These are phyloP conservation scores for Cladorrhinum sp. DNA, from an alignment of 2,329 filamentous ascomycete species.

Conservation along the genomic window DNA sequence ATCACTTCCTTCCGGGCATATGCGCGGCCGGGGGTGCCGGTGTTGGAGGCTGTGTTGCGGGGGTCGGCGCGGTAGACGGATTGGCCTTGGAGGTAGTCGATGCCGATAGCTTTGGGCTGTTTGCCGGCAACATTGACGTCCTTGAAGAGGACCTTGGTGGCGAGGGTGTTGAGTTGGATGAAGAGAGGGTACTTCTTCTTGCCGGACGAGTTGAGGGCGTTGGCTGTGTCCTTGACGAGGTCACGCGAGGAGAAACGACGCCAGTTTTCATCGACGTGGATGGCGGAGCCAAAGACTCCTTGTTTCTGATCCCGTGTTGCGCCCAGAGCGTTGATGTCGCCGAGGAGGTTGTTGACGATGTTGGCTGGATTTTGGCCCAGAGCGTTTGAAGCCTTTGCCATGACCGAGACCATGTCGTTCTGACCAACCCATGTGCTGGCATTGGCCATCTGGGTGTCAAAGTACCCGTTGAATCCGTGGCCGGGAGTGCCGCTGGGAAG, in stretches of 20 bases:
- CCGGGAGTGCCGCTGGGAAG: constrained; percentile 37
- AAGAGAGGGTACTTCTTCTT: constrained; percentile 23
- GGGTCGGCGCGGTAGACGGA: constrained; percentile 37
- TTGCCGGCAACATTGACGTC: constrained; percentile 24
- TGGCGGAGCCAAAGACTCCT: constrained; percentile 28
- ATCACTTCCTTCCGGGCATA: constrained; percentile 44
- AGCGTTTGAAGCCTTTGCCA: constrained; percentile 8
- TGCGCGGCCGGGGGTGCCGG: constrained; percentile 11
- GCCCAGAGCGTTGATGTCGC: constrained; percentile 25
- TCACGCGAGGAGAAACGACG: constrained; percentile 25
- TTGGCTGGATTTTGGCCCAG: constrained; percentile 18
- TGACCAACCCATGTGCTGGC: constrained; percentile 9
- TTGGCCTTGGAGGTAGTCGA: constrained; percentile 34
- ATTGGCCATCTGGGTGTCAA: constrained; percentile 28
- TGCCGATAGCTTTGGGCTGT: constrained; percentile 32
- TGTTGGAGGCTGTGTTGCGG: constrained; percentile 26
- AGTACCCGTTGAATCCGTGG: constrained; percentile 43
- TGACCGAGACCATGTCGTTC: constrained; percentile 11
- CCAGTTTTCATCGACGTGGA: constrained; percentile 20
- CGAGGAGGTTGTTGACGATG: constrained; percentile 17
- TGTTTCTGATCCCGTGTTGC: constrained; percentile 28
- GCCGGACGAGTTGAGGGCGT: constrained; percentile 25
- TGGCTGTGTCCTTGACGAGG: constrained; percentile 26
- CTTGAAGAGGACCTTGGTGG: constrained; percentile 39
- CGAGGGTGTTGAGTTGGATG: constrained; percentile 32